A percentile compares a stretch with the other conserved stretches of the same genome.
Evolutionary conservation across 1,284 basidiomycete genomes (phyloP).

Genomic region (Ganoderma sinense): DNA sequence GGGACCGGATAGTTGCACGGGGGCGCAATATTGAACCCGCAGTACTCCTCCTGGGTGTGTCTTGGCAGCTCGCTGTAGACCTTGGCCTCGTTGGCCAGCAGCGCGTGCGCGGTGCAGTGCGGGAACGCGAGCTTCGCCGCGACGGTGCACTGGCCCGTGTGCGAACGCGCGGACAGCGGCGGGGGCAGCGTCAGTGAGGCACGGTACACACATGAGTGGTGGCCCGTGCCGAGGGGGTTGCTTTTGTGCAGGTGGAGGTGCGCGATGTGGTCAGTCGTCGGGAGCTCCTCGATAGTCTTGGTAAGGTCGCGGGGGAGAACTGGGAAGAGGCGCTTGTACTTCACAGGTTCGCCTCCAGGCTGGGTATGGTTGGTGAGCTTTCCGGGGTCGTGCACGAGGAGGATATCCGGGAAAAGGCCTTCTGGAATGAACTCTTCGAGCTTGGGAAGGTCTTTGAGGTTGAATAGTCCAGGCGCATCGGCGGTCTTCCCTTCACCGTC

Average conservation of each 20-base stretch:
- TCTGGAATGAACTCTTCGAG: conserved; percentile 44
- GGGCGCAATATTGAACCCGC: conserved; percentile 50
- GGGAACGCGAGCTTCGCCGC: conserved; percentile 43
- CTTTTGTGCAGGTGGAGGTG: conserved; percentile 38
- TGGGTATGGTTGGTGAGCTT: conserved; percentile 14
- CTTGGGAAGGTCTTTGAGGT: conserved; percentile 30
- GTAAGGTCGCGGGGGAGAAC: conserved; percentile 5
- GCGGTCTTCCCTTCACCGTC: background rate
- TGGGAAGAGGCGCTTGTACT: conserved; percentile 37
- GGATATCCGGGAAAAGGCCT: conserved; percentile 41
- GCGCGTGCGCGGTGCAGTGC: conserved; percentile 29
- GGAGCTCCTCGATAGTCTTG: background rate
- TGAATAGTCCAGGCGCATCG: conserved; percentile 10
- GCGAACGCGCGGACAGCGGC: conserved; percentile 37
- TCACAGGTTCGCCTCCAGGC: conserved; percentile 10
- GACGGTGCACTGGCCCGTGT: conserved; percentile 39
- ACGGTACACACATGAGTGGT: conserved; percentile 45
- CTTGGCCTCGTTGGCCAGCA: conserved; percentile 48
- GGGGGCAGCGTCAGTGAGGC: conserved; percentile 41
- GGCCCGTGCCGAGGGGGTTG: conserved; percentile 41
- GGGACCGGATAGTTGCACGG: conserved; percentile 54
- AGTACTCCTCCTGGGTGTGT: conserved; percentile 57
- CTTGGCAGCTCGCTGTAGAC: conserved; percentile 52
- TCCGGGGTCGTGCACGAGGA: conserved; percentile 41
- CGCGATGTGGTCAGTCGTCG: conserved; percentile 25